Conservation (phyloP, 78 protist genomes). For the Dictyostelium discoideum region DNA sequence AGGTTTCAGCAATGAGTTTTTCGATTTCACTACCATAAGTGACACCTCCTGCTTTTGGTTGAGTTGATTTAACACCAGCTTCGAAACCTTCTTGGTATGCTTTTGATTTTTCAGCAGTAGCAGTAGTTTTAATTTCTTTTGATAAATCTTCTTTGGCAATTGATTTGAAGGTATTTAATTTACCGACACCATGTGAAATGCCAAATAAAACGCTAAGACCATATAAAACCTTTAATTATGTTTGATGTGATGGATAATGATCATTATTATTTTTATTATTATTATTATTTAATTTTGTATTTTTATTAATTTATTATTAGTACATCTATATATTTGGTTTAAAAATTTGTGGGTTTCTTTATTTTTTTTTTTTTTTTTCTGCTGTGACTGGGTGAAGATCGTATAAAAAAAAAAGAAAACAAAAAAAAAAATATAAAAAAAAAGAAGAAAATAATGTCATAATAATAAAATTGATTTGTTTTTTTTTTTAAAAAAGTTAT, state of each 20-base stretch:
- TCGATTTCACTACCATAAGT: conserved; percentile 2
- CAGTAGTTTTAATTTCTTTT: background rate
- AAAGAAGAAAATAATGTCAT: background rate
- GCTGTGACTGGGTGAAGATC: background rate
- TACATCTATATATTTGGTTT: background rate
- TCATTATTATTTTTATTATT: background rate
- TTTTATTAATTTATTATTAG: background rate
- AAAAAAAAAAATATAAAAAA: background rate
- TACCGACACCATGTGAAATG: background rate
- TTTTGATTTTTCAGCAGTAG: conserved; percentile 1
- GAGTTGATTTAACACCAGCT: conserved; percentile 13
- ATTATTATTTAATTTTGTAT: too few relatives aligned
- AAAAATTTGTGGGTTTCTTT: too few relatives aligned
- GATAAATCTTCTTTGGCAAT: conserved; percentile 5
- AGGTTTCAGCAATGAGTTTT: background rate
- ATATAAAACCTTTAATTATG: background rate
- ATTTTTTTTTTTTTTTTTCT: background rate
- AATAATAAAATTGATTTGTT: background rate
- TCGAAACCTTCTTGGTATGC: conserved; percentile 18
- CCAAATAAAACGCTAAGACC: conserved; percentile 10
- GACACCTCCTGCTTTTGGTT: background rate
- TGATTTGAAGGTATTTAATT: background rate
- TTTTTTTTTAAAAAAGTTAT: background rate
- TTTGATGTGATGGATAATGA: too few relatives aligned
- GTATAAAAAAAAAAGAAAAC: background rate